A percentile compares a stretch with the other conserved stretches of the same genome.
These are phyloP conservation scores for Geum urbanum DNA, from an alignment of 306 rosid genomes.

Conservation along the genomic window DNA sequence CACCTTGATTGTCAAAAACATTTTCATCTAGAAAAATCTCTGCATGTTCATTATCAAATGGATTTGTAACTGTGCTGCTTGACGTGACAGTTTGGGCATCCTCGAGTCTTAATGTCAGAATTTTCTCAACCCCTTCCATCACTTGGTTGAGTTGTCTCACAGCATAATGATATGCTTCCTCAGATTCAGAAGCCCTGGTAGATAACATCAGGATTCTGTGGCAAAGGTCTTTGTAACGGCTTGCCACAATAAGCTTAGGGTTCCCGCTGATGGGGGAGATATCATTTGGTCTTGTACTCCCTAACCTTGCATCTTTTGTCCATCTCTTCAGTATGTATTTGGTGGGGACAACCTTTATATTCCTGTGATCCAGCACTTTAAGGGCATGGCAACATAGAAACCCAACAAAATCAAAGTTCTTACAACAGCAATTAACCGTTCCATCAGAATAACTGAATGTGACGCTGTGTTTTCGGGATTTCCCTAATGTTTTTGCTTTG, in stretches of 20 bases:
- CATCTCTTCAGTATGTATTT: conserved; percentile 55
- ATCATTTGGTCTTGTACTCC: conserved; percentile 26
- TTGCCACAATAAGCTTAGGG: conserved; percentile 38
- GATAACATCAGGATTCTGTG: conserved; percentile 46
- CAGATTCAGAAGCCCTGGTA: conserved; percentile 56
- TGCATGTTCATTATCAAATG: conserved; percentile 41
- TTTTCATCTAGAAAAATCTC: conserved; percentile 40
- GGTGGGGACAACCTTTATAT: conserved; percentile 56
- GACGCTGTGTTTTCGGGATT: conserved; percentile 39
- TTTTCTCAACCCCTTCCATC: conserved; percentile 60
- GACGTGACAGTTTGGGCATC: conserved; percentile 45
- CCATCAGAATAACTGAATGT: conserved; percentile 42
- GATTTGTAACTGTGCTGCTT: conserved; percentile 35
- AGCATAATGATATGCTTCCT: conserved; percentile 51
- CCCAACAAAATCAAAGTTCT: conserved; percentile 56
- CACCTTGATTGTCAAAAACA: conserved; percentile 41
- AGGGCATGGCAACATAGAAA: conserved; percentile 63
- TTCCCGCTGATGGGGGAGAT: conserved; percentile 31
- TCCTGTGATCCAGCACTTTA: conserved; percentile 57
- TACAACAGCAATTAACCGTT: conserved; percentile 54
- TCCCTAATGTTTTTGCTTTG: conserved; percentile 47
- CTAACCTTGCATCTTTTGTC: conserved; percentile 50
- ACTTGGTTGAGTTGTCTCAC: conserved; percentile 45
- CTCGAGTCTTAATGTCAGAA: conserved; percentile 34
- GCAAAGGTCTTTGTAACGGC: conserved; percentile 54